These are phyloP conservation scores for Mrakia hoshinonis DNA, from an alignment of 768 basidiomycete species.

Conservation along the genomic window DNA sequence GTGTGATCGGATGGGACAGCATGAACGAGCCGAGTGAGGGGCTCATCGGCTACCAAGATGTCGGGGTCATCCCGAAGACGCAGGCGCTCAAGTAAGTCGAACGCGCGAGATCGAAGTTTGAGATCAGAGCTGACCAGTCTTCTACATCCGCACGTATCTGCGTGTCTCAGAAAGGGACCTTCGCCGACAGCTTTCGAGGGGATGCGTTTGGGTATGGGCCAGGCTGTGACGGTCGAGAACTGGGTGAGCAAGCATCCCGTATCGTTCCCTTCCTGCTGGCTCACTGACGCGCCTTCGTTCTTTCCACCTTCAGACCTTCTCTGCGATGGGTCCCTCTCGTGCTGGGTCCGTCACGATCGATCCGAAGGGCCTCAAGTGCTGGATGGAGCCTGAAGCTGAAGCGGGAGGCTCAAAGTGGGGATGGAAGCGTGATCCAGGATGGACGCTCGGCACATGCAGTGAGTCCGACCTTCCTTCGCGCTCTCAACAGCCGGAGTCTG, in stretches of 20 bases:
- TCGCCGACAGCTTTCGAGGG: constrained; percentile 77
- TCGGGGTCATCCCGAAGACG: constrained; percentile 54
- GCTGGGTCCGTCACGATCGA: constrained; percentile 72
- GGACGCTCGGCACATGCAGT: constrained; percentile 41
- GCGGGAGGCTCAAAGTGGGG: constrained; percentile 29
- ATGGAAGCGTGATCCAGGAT: constrained; percentile 34
- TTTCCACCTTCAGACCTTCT: constrained; percentile 46
- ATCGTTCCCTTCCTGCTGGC: not conserved
- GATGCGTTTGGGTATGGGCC: constrained; percentile 79
- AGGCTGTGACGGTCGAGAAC: constrained; percentile 67
- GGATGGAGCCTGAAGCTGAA: constrained; percentile 34
- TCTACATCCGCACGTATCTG: not conserved
- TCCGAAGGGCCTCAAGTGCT: constrained; percentile 54
- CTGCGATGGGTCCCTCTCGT: constrained; percentile 63
- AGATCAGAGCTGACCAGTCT: not conserved
- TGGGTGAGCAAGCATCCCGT: constrained; percentile 44
- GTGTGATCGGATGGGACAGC: constrained; percentile 93
- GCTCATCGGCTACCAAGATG: constrained; percentile 59
- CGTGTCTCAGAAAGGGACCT: constrained; percentile 61
- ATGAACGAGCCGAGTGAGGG: constrained; percentile 93
- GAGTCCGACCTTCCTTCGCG: constrained; percentile 31
- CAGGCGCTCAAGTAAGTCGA: constrained; percentile 48
- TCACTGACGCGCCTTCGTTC: not conserved
- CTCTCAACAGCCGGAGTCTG: no score
- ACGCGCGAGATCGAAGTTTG: not conserved